Conservation (phyloP, 331 rosid species). For the Phaseolus coccineus region DNA sequence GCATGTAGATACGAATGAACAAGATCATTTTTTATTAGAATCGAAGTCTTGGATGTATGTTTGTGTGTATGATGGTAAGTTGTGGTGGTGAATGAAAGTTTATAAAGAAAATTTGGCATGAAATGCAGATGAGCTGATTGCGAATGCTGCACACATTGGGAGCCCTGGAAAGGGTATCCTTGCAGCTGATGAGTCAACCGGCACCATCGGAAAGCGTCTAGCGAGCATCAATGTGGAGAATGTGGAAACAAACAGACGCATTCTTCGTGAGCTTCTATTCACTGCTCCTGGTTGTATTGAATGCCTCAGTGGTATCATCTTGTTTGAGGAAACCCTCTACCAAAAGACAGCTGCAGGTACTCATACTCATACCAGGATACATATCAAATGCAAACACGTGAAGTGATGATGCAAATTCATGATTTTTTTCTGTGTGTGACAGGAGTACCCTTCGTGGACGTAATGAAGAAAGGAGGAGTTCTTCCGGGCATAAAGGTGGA, state of each 20-base stretch:
- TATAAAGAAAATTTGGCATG: background rate
- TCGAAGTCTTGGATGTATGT: too few relatives aligned
- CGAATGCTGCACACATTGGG: slow-evolving; percentile 90
- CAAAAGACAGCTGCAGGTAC: slow-evolving; percentile 81
- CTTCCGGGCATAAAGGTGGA: slow-evolving; percentile 85
- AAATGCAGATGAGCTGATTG: slow-evolving; percentile 81
- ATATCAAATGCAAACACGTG: too few relatives aligned
- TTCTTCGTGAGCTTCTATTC: slow-evolving; percentile 91
- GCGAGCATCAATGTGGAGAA: slow-evolving; percentile 87
- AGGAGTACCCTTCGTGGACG: slow-evolving; percentile 64
- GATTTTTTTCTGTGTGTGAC: background rate
- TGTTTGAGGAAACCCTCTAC: slow-evolving; percentile 93
- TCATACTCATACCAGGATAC: too few relatives aligned
- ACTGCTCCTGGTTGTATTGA: slow-evolving; percentile 74
- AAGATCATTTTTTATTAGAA: too few relatives aligned
- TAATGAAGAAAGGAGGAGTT: slow-evolving; percentile 71
- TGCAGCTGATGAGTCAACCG: slow-evolving; percentile 97
- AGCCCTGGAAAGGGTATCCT: slow-evolving; percentile 98
- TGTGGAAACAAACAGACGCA: slow-evolving; percentile 71
- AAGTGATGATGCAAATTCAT: too few relatives aligned
- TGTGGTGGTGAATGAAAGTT: too few relatives aligned
- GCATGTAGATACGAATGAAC: too few relatives aligned
- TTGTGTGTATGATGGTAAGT: too few relatives aligned
- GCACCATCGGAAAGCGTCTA: slow-evolving; percentile 94
- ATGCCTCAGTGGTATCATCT: slow-evolving; percentile 83